These are phyloP conservation scores for Cephaloascus fragrans DNA, from an alignment of 805 yeast species.

Conservation along the genomic window DNA sequence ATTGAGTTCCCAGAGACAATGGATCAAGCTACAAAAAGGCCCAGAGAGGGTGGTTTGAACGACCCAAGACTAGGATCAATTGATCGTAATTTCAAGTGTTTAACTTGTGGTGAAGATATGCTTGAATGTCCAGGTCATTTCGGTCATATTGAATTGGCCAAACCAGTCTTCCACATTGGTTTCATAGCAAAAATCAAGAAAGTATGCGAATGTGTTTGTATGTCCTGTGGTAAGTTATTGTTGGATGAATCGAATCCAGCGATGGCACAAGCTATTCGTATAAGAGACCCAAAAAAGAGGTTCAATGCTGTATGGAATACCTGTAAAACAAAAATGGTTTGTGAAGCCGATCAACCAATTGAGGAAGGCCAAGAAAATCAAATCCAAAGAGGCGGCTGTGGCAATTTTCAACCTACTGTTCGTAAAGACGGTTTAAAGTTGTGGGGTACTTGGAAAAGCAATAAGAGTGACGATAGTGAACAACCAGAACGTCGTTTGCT, in stretches of 20 bases:
- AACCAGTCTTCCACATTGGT: slow-evolving; percentile 98
- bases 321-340: slow-evolving; percentile 86
- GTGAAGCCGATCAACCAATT: slow-evolving; percentile 84
- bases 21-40: slow-evolving; percentile 93
- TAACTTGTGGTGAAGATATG: slow-evolving; percentile 99
- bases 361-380: slow-evolving; percentile 37
- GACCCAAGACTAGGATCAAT: slow-evolving; percentile 97
- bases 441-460: slow-evolving; percentile 98
- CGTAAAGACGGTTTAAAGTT: slow-evolving; percentile 93
- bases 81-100: slow-evolving; percentile 95
- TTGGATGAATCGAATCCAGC: slow-evolving; percentile 75
- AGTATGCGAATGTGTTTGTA: slow-evolving; percentile 92
- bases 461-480: slow-evolving; percentile 71
- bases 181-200: slow-evolving; percentile 90
- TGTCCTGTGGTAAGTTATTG: slow-evolving; percentile 95
- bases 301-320: slow-evolving; percentile 95
- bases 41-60: slow-evolving; percentile 93
- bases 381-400: slow-evolving; percentile 91
- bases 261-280: slow-evolving; percentile 81
- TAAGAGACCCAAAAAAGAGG: slow-evolving; percentile 90
- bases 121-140: slow-evolving; percentile 99
- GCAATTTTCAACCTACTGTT: slow-evolving; percentile 90
- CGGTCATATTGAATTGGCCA: slow-evolving; percentile 97
- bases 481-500: slow-evolving; percentile 89
- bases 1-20: slow-evolving; percentile 99